Base-by-base conservation (phyloP, 805 yeast species). In the Teunomyces funiuensis region DNA sequence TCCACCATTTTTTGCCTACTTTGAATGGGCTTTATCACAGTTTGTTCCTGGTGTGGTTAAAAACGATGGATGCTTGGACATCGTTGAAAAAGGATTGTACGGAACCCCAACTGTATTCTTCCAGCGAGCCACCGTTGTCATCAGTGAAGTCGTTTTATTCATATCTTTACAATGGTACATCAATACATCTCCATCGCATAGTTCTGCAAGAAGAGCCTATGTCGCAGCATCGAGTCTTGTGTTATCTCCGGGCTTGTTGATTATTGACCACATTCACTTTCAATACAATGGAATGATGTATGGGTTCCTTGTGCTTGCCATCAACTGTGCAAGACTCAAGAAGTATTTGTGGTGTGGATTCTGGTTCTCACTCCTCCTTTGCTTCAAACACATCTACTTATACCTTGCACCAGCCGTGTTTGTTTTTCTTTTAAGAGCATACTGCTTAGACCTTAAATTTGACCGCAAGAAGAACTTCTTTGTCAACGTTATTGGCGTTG, bases 1-100 rank as follows among this genome's bases (percentile, higher is more conserved):
- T 64, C 99, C 99, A 8, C 99, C 99, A 0, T 87, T 89, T 54
- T 93, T 93, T 63, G 99, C 99, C 0, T 90, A 88, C 63, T 91
- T 93, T 53, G 99, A 93, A 61, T 88, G 89, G 86, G 15, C 74
- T 2, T 59, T 93, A 36, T 73, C 95, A 0, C 82, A 73, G 39
- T 73, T 86, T 41, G 91, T 85, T 1, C 96, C 96, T 0, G 37
- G 52, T 2, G 20, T 57, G 0, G 95, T 86, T 1, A 66, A 61
- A 5, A 60, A 70, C 0, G 97, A 90, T 61, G 96, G 96, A 0
- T 84, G 95, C 55, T 69, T 90, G 31, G 84, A 77, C 38, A 73
- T 90, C 31, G 80, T 80, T 0, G 76, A 68, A 27, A 73, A 70
- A 28, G 95, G 95, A 7, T 49, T 62, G 14, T 87, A 85, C 61